Base-by-base conservation (phyloP, 805 yeast genomes). In the Ogataea pilisensis region DNA sequence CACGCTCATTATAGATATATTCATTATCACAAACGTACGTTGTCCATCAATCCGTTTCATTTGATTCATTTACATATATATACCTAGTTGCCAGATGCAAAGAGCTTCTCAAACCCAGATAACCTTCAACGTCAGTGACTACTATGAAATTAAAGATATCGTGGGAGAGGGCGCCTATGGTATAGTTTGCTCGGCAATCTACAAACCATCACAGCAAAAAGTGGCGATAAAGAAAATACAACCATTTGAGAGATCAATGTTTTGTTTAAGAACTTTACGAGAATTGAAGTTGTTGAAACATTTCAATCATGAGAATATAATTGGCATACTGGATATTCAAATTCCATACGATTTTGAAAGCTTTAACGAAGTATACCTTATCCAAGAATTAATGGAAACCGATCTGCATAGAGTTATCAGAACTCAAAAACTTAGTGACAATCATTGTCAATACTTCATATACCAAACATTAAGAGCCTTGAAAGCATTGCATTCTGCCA, bases 81-180 rank as follows among this genome's bases (percentile, higher is more conserved):
- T n/a, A n/a, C n/a, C n/a, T n/a, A n/a, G n/a, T n/a, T n/a, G n/a
- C n/a, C 6, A 24, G 14, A 25, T 41, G 39, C 37, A 32, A 28
- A 28, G 41, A 31, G 42, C 46, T 48, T 30, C 45, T 28, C 61
- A 53, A 34, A 56, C 63, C 1, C 64, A 58, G 39, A 60, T 63
- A 28, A 60, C 78, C n/a, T 91, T 91, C 71, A 87, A 88, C 60
- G 91, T 91, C 21, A 80, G 90, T 22, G 85, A 84, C 46, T 89
- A 86, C 56, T 91, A 90, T 63, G 88, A 88, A 61, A 80, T 91
- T 35, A 70, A 82, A 38, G 88, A 86, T 50, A 76, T 91, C 13
- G 81, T 91, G 2, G 98, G 98, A 8, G 95, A 89, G 63, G 98
- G 98, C 16, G 97, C 98, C 0, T 91, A 91, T 58, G 98, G 98